Evolutionary conservation across 2,329 filamentous ascomycete genomes (phyloP).

Genomic region (Fusarium heterosporum): DNA sequence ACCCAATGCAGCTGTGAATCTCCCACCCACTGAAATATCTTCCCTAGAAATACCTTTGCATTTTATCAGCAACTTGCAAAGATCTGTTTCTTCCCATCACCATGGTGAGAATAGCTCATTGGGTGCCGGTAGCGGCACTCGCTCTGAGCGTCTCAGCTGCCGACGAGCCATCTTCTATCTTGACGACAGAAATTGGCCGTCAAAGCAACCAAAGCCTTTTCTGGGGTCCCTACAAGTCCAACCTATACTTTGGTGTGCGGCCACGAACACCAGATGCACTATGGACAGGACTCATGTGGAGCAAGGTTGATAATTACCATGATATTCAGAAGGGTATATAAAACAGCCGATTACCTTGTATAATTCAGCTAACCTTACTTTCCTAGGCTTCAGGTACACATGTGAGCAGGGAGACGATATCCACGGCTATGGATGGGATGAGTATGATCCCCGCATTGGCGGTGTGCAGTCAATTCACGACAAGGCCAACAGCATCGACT

Average conservation of each 20-base stretch:
- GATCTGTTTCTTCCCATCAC: not conserved
- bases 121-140: conserved; percentile 48
- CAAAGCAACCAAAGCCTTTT: conserved; percentile 84
- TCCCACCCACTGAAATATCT: not conserved
- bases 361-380: conserved; percentile 9
- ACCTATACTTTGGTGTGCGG: conserved; percentile 92
- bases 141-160: conserved; percentile 45
- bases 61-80: not conserved
- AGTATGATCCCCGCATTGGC: conserved; percentile 90
- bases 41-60: not conserved
- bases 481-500: conserved; percentile 85
- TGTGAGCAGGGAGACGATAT: conserved; percentile 97
- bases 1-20: conserved; percentile 21
- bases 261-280: conserved; percentile 85
- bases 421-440: conserved; percentile 96
- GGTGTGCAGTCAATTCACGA: conserved; percentile 93
- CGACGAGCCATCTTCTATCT: conserved; percentile 52
- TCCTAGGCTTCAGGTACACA: conserved; percentile 84
- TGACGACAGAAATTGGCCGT: conserved; percentile 63
- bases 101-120: conserved; percentile 52
- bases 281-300: conserved; percentile 88
- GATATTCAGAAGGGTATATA: conserved; percentile 78
- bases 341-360: not conserved
- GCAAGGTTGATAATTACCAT: conserved; percentile 81
- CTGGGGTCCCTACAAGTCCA: conserved; percentile 96